Evolutionary conservation across 1,139 yeast genomes (phyloP).

Genomic region (Suhomyces taliae): DNA sequence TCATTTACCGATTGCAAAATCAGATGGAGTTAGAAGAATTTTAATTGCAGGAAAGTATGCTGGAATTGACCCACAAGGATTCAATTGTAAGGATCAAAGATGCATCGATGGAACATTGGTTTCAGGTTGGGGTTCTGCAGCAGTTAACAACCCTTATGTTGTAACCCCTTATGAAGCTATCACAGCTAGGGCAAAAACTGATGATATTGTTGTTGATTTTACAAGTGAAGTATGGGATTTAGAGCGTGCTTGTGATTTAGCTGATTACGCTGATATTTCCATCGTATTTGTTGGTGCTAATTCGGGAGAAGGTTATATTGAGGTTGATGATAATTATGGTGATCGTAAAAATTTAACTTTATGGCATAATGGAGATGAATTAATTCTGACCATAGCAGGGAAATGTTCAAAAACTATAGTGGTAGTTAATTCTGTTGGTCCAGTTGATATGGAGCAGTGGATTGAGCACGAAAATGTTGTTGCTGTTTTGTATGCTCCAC

Average conservation of each 20-base stretch:
- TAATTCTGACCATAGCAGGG: conserved; percentile 49
- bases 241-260: conserved; percentile 41
- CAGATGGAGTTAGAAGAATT: conserved; percentile 44
- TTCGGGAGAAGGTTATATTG: conserved; percentile 61
- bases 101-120: conserved; percentile 23
- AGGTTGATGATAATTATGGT: conserved; percentile 60
- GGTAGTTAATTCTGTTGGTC: conserved; percentile 59
- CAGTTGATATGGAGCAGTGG: conserved; percentile 60
- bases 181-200: conserved; percentile 41
- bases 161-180: conserved; percentile 57
- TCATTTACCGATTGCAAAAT: conserved; percentile 48
- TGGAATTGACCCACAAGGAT: conserved; percentile 49
- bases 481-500: conserved; percentile 56
- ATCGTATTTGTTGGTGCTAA: conserved; percentile 52
- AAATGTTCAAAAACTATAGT: conserved; percentile 56
- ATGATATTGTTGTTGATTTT: conserved; percentile 46
- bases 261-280: conserved; percentile 52
- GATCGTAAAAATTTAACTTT: conserved; percentile 56
- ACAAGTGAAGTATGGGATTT: conserved; percentile 46
- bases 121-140: conserved; percentile 44
- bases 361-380: conserved; percentile 62
- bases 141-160: conserved; percentile 53
- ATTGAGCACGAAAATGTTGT: conserved; percentile 58
- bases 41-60: conserved; percentile 51
- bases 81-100: conserved; percentile 50